phyloP scores from a whole-genome alignment of 192 early-diverging fungal genomes.

The Coemansia sp. region DNA sequence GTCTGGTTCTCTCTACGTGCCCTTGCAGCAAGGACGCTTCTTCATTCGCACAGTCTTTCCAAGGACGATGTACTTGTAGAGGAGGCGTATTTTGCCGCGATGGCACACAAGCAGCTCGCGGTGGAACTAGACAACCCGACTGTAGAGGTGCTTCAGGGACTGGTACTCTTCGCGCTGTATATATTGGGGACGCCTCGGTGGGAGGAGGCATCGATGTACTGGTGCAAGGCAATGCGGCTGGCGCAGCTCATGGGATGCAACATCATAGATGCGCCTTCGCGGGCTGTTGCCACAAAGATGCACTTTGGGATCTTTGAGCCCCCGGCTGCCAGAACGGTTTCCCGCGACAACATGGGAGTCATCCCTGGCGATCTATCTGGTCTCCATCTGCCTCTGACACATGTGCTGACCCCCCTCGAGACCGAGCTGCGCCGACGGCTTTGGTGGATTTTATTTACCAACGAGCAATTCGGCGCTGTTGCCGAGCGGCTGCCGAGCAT shows the following conservation, averaged over 20 bases:
- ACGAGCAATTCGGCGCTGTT: slow-evolving; percentile 52
- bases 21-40: slow-evolving; percentile 34
- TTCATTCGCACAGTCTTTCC: slow-evolving; percentile 25
- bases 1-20: slow-evolving; percentile 52
- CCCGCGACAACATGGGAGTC: slow-evolving; percentile 27
- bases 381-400: slow-evolving; percentile 34
- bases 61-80: slow-evolving; percentile 35
- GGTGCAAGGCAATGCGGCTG: slow-evolving; percentile 52
- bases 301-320: slow-evolving; percentile 53
- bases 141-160: slow-evolving; percentile 42
- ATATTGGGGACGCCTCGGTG: slow-evolving; percentile 44
- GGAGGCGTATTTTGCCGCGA: slow-evolving; percentile 42
- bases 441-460: slow-evolving; percentile 52
- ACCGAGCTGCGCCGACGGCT: slow-evolving; percentile 48
- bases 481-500: slow-evolving; percentile 51
- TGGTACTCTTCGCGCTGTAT: slow-evolving; percentile 44
- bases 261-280: slow-evolving; percentile 46
- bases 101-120: slow-evolving; percentile 27
- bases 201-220: slow-evolving; percentile 55
- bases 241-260: slow-evolving; percentile 51
- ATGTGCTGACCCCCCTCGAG: slow-evolving; percentile 42
- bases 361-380: slow-evolving; percentile 45
- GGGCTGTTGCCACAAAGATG: slow-evolving; percentile 41
- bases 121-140: slow-evolving; percentile 30
- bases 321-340: slow-evolving; percentile 14